Conservation (phyloP, 805 yeast species). For the Starmerella vaccinii region DNA sequence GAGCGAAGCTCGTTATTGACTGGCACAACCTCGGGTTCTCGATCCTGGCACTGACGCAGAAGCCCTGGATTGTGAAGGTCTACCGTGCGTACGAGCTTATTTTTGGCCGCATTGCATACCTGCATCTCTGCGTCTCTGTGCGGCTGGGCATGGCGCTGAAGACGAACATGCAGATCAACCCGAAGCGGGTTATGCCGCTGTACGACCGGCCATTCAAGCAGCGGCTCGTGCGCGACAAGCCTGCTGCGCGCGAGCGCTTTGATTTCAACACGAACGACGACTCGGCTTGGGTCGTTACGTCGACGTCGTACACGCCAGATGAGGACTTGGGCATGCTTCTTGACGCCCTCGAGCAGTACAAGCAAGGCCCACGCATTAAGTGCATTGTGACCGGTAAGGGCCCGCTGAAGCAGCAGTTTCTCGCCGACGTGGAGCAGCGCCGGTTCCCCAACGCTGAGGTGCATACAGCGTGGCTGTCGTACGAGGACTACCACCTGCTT, state of each 20-base stretch:
- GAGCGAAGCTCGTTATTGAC: slow-evolving; percentile 65
- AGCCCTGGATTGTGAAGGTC: slow-evolving; percentile 33
- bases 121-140: slow-evolving; percentile 71
- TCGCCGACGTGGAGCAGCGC: slow-evolving; percentile 38
- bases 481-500: slow-evolving; percentile 69
- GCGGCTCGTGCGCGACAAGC: slow-evolving; percentile 37
- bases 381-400: slow-evolving; percentile 97
- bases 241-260: slow-evolving; percentile 33
- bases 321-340: slow-evolving; percentile 71
- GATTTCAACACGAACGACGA: slow-evolving; percentile 39
- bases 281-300: slow-evolving; percentile 63
- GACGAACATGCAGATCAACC: slow-evolving; percentile 43
- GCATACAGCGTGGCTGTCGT: slow-evolving; percentile 62
- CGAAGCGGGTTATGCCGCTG: slow-evolving; percentile 48
- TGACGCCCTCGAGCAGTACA: slow-evolving; percentile 45
- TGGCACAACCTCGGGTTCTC: slow-evolving; percentile 95
- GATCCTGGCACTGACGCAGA: slow-evolving; percentile 52
- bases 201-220: slow-evolving; percentile 77
- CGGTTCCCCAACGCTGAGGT: slow-evolving; percentile 43
- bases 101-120: slow-evolving; percentile 54
- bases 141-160: slow-evolving; percentile 56
- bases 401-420: slow-evolving; percentile 54
- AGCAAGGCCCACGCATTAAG: slow-evolving; percentile 37
- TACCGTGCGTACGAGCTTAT: slow-evolving; percentile 53
- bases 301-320: slow-evolving; percentile 94